These are phyloP conservation scores for Nigrograna mackinnonii DNA, from an alignment of 2,329 filamentous ascomycete genomes.

Conservation along the genomic window DNA sequence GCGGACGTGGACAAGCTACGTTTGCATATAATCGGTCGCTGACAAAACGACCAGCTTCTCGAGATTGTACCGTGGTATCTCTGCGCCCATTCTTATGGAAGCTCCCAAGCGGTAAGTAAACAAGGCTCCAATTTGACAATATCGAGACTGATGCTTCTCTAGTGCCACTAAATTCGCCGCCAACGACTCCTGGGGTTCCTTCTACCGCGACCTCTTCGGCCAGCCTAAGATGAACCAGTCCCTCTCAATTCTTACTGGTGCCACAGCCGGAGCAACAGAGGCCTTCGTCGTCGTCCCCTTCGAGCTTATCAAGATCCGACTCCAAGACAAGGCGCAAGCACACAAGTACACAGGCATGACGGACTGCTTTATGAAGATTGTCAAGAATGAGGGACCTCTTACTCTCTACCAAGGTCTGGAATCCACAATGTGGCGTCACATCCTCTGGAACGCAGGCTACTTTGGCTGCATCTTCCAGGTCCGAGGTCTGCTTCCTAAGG, in stretches of 20 bases:
- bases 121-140: not conserved
- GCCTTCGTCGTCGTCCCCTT: slow-evolving; percentile 97
- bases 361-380: slow-evolving; percentile 79
- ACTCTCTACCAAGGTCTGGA: slow-evolving; percentile 97
- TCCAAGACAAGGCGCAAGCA: slow-evolving; percentile 93
- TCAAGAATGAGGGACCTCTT: slow-evolving; percentile 79
- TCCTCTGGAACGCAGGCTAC: slow-evolving; percentile 93
- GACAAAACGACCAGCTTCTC: slow-evolving; percentile 65
- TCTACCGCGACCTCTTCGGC: slow-evolving; percentile 88
- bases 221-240: slow-evolving; percentile 86
- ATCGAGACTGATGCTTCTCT: slow-evolving; percentile 10
- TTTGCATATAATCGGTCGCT: slow-evolving; percentile 1
- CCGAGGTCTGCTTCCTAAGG: slow-evolving; percentile 77
- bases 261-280: slow-evolving; percentile 93
- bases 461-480: slow-evolving; percentile 99
- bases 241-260: slow-evolving; percentile 90
- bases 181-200: slow-evolving; percentile 96
- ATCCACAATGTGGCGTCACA: slow-evolving; percentile 94
- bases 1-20: slow-evolving; percentile 18
- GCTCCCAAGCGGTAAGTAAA: slow-evolving; percentile 71
- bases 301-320: slow-evolving; percentile 96
- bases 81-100: slow-evolving; percentile 96
- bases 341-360: slow-evolving; percentile 84
- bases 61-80: slow-evolving; percentile 93
- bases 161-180: slow-evolving; percentile 97